Percentiles rank a stretch among this genome's conserved stretches.
Conservation (phyloP, 2,329 filamentous ascomycete species). For the Fusarium sterilihyphosum region DNA sequence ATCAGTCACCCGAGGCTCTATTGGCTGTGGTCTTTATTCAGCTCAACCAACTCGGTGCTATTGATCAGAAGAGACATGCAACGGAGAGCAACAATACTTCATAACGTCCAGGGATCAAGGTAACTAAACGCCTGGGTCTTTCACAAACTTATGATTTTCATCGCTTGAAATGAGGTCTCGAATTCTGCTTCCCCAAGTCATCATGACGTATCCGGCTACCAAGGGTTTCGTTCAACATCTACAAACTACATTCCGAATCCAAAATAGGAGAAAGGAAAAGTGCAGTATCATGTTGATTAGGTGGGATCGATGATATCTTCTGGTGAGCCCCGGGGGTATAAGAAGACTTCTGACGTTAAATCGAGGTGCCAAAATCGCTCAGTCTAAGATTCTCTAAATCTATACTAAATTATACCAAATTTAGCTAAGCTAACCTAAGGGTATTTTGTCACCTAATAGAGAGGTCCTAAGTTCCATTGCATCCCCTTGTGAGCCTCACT, state of each 20-base stretch:
- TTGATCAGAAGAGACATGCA: not conserved
- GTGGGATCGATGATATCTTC: not conserved
- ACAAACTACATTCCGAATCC: not conserved
- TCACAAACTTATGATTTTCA: not conserved
- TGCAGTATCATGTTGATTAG: rapidly evolving
- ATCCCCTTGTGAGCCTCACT: not conserved
- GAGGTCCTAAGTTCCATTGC: no score
- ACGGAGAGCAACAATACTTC: not conserved
- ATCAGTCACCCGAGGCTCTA: not conserved
- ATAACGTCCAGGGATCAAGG: no score
- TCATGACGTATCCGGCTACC: not conserved
- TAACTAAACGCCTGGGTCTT: not conserved
- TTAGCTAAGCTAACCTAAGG: no score
- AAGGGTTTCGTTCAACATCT: not conserved
- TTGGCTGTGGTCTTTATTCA: not conserved
- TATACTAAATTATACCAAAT: no score
- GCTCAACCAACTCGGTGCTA: not conserved
- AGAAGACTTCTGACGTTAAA: no score
- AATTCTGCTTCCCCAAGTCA: not conserved
- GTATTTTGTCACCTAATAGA: no score
- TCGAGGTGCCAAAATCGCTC: no score
- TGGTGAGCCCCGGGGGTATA: not conserved
- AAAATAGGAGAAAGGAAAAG: no score
- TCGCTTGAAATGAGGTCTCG: not conserved
- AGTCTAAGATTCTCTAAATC: no score